A percentile compares a stretch with the other conserved stretches of the same genome.
phyloP scores from a whole-genome alignment of 257 asterid species.

The Thymus quinquecostatus region DNA sequence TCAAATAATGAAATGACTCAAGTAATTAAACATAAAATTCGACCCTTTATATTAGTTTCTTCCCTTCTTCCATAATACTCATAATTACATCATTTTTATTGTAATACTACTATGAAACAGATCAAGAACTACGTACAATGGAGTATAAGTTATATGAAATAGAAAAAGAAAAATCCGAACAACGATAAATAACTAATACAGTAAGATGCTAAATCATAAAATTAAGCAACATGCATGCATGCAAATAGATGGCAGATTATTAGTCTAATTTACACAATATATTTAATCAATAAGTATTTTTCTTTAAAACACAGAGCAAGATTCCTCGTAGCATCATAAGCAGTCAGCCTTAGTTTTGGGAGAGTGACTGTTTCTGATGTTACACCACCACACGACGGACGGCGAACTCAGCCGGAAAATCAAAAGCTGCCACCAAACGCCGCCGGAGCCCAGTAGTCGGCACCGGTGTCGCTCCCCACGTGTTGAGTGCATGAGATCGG shows the following conservation, averaged over 20 bases:
- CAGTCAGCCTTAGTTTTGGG: slow-evolving; percentile 38
- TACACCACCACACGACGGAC: slow-evolving; percentile 4
- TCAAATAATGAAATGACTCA: too few species aligned
- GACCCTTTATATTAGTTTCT: too few species aligned
- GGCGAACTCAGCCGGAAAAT: background rate
- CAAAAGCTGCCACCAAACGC: slow-evolving; percentile 51
- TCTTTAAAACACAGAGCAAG: slow-evolving; percentile 14
- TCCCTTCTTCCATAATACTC: too few species aligned
- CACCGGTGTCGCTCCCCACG: slow-evolving; percentile 62
- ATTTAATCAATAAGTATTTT: slow-evolving; percentile 10
- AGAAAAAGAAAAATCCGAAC: too few species aligned
- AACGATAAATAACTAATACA: background rate
- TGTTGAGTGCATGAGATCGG: slow-evolving; percentile 79
- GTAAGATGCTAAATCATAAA: slow-evolving; percentile 1
- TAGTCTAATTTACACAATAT: slow-evolving; percentile 44
- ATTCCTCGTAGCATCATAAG: slow-evolving; percentile 45
- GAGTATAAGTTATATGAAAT: too few species aligned
- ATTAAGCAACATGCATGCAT: slow-evolving; percentile 22
- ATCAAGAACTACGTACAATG: too few species aligned
- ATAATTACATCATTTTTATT: too few species aligned
- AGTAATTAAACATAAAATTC: too few species aligned
- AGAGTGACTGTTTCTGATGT: slow-evolving; percentile 57
- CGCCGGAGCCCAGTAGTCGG: slow-evolving; percentile 59
- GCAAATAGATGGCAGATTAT: slow-evolving; percentile 34
- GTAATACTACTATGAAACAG: too few species aligned